Percentiles rank a stretch among this genome's conserved stretches.
These are phyloP conservation scores for Exobasidium rhododendri DNA, from an alignment of 1,284 basidiomycete species.

Conservation along the genomic window DNA sequence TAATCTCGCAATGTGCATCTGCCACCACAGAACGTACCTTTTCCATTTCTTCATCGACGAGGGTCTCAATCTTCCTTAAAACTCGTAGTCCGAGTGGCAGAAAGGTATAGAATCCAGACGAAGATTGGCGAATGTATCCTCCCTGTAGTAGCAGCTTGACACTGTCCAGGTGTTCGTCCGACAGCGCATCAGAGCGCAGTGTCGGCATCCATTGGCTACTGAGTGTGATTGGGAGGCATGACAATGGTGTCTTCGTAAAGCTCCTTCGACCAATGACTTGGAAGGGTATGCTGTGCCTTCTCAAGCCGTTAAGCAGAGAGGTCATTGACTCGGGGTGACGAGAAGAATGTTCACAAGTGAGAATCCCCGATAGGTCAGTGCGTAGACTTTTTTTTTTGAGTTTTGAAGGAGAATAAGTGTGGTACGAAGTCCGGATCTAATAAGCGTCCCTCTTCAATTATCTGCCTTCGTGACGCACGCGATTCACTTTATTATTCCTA, in stretches of 20 bases:
- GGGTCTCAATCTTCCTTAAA: conserved; percentile 42
- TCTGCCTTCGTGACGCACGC: too few relatives aligned
- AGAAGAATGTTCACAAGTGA: too few relatives aligned
- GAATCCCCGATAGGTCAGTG: too few relatives aligned
- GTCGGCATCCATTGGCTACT: not conserved
- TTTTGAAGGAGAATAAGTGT: too few relatives aligned
- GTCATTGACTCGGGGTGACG: not conserved
- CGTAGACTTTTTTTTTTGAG: too few relatives aligned
- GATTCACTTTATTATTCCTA: too few relatives aligned
- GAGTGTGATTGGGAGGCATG: not conserved
- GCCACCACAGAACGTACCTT: too few relatives aligned
- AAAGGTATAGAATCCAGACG: conserved; percentile 54
- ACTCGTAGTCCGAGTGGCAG: conserved; percentile 53
- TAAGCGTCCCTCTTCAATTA: too few relatives aligned
- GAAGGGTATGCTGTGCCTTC: not conserved
- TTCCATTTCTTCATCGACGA: conserved; percentile 53
- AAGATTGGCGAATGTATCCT: conserved; percentile 52
- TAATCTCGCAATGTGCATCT: too few relatives aligned
- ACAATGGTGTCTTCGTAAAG: not conserved
- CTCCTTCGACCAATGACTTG: too few relatives aligned
- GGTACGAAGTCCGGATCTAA: too few relatives aligned
- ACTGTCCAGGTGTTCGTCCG: conserved; percentile 11
- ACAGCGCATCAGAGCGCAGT: not conserved
- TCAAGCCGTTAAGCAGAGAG: not conserved
- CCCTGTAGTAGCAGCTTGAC: conserved; percentile 43